Conservation (phyloP, 1,284 basidiomycete species). For the Peniophora sp. region DNA sequence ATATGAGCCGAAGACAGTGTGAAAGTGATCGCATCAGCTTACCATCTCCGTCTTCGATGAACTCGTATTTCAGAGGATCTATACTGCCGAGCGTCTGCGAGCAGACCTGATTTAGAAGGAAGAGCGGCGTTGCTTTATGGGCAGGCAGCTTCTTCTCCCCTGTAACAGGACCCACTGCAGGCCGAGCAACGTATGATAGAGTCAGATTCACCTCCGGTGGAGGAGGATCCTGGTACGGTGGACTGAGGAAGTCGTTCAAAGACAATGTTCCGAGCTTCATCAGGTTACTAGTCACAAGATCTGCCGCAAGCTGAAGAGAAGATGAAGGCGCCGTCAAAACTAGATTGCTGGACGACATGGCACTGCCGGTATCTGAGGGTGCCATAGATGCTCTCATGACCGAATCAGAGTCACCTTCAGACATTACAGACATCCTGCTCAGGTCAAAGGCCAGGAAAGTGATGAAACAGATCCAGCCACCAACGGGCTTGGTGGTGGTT, state of each 20-base stretch:
- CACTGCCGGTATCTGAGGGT: no score
- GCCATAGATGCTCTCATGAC: no score
- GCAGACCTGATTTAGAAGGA: constrained; percentile 33
- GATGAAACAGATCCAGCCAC: no score
- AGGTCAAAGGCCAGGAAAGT: no score
- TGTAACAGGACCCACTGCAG: neutral
- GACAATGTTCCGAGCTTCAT: constrained; percentile 11
- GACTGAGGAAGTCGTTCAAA: constrained; percentile 9
- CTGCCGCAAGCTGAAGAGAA: neutral
- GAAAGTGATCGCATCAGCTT: constrained; percentile 20
- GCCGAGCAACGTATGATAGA: constrained; percentile 2
- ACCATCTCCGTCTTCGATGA: constrained; percentile 26
- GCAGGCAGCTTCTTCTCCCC: constrained; percentile 3
- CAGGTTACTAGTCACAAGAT: constrained; percentile 6
- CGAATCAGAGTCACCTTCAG: no score
- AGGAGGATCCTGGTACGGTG: constrained; percentile 7
- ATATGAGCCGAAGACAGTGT: neutral
- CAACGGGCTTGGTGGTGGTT: no score
- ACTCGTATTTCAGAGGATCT: constrained; percentile 35
- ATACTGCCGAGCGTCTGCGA: constrained; percentile 31
- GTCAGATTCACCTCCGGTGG: constrained; percentile 2
- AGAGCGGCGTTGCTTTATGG: constrained; percentile 7
- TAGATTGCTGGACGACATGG: no score
- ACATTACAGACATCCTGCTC: no score
- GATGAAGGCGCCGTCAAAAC: neutral